Conservation (phyloP, 305 asterid genomes). For the Rubia peregrina region DNA sequence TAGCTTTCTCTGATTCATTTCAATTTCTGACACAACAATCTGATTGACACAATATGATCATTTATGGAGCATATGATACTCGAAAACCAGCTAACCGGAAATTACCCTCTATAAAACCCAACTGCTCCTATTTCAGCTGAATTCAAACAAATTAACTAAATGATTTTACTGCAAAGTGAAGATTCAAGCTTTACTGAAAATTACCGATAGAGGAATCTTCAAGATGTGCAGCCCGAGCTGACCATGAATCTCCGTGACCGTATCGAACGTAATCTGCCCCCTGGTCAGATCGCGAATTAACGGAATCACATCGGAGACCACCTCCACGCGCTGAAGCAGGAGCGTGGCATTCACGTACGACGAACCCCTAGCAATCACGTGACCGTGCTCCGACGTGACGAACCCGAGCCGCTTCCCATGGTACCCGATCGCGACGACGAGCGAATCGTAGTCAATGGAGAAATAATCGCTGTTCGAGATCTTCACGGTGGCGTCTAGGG, state of each 20-base stretch:
- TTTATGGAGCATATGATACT: not conserved
- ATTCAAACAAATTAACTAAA: not conserved
- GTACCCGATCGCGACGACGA: slow-evolving; percentile 44
- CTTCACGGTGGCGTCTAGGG: slow-evolving; percentile 52
- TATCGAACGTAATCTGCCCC: slow-evolving; percentile 56
- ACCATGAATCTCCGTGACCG: slow-evolving; percentile 55
- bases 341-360: slow-evolving; percentile 64
- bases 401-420: slow-evolving; percentile 59
- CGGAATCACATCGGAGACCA: slow-evolving; percentile 39
- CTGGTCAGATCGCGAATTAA: slow-evolving; percentile 56
- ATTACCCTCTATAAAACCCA: not conserved
- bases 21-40: not conserved
- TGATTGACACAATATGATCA: not conserved
- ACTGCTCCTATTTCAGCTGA: not conserved
- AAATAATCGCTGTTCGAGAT: slow-evolving; percentile 62
- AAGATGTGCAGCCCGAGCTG: slow-evolving; percentile 51
- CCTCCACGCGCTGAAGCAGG: slow-evolving; percentile 45
- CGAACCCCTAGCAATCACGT: slow-evolving; percentile 48
- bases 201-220: slow-evolving; percentile 64
- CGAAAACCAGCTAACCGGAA: not conserved
- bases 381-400: slow-evolving; percentile 51
- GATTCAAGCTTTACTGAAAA: not conserved
- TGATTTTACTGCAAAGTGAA: not conserved
- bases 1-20: not conserved
- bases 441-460: slow-evolving; percentile 45